Base-by-base conservation (phyloP, 768 basidiomycete genomes). In the Psilocybe tampanensis region DNA sequence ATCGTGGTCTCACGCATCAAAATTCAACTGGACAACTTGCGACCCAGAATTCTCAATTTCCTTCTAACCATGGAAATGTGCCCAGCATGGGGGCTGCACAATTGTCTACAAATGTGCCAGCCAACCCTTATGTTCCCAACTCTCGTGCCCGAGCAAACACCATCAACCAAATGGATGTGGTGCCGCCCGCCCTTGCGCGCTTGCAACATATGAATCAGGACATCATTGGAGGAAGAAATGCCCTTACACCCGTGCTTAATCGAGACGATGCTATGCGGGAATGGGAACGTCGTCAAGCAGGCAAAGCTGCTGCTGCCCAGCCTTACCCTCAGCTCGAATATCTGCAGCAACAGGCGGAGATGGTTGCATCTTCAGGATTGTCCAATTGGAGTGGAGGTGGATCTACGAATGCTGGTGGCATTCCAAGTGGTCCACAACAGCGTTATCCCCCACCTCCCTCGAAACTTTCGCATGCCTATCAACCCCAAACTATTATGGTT, bases 241-340 rank as follows among this genome's bases (percentile, higher is more conserved):
- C 92, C 19, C 71, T 97, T 70, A 97, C 94, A 13, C 96, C 96
- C 2, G 95, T 97, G 26, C 74, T 98, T 61, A 95, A 96, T 64
- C 82, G 96, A 51, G 96, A 98, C 62, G 96, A 99, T 60, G 90
- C 92, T 43, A 90, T 94, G 79, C 85, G 89, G 42, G 96, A 98
- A 74, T 98, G 96, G 96, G 97, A 98, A 73, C 75, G 94, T 62
- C 77, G 95, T 59, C 91, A 94, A 68, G 75, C 86, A 11, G 92
- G 88, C 17, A 89, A 89, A 64, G 80, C 84, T 1, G 73, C 77
- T 12, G 84, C 85, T n/a, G 83, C 86, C 15, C 86, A 89, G 66
- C 87, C 89, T 22, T 94, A 95, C 65, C 94, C 91, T 6, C 94
- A 95, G 66, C 79, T 98, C 32, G 95, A 96, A 69, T 92, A 84